These are phyloP conservation scores for Pseudevernia furfuracea DNA, from an alignment of 495 filamentous ascomycete genomes.

Conservation along the genomic window DNA sequence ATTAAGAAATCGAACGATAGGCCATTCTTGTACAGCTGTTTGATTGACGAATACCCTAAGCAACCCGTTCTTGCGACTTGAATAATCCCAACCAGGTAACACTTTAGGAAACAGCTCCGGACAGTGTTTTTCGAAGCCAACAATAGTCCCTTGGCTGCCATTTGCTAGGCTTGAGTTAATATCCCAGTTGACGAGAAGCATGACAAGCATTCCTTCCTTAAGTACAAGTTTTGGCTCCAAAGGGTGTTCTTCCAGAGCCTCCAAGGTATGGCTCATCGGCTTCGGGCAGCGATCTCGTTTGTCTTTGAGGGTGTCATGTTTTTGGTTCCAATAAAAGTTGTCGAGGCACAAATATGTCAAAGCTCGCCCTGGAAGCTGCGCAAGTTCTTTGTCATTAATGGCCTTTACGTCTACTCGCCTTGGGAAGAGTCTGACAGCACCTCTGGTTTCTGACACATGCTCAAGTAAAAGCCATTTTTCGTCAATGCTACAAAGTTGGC, in stretches of 20 bases:
- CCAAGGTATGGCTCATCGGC: constrained; percentile 18
- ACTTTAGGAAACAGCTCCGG: constrained; percentile 14
- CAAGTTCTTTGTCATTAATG: constrained; percentile 36
- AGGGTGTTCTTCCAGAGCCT: constrained; percentile 15
- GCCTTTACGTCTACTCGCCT: constrained; percentile 34
- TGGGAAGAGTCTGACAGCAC: constrained; percentile 43
- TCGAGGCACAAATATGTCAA: constrained; percentile 25
- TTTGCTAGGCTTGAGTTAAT: constrained; percentile 37
- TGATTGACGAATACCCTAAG: constrained; percentile 29
- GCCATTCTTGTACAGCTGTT: constrained; percentile 4
- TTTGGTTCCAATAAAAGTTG: constrained; percentile 23
- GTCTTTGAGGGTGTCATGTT: constrained; percentile 18
- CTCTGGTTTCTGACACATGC: constrained; percentile 35
- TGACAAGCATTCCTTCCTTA: constrained; percentile 39
- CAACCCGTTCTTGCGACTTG: constrained; percentile 26
- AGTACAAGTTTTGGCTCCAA: constrained; percentile 25
- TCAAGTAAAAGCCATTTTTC: constrained; percentile 42
- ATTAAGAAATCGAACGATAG: constrained; percentile 29
- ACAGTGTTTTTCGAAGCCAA: constrained; percentile 33
- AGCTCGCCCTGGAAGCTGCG: constrained; percentile 26
- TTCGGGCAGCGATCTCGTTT: constrained; percentile 26
- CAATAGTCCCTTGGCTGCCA: constrained; percentile 42
- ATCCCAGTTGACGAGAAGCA: constrained; percentile 41
- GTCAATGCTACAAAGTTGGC: constrained; percentile 28
- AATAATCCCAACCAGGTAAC: constrained; percentile 12